Conservation (phyloP, 2,329 filamentous ascomycete genomes). For the Fusarium sp. region DNA sequence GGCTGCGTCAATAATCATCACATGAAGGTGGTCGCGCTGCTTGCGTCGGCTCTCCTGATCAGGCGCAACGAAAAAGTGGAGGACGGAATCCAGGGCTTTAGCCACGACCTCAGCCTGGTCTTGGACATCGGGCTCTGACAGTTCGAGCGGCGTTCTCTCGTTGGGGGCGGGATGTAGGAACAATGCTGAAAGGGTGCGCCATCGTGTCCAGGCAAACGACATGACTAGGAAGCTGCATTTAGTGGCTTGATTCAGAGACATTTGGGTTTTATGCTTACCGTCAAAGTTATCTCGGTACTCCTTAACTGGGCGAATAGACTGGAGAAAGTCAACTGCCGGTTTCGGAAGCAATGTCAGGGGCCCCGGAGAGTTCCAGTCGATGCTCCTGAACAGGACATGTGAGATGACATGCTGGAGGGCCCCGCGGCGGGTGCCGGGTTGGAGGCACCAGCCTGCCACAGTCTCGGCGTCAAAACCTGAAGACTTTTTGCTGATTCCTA, state of each 20-base stretch:
- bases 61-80: neutral
- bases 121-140: neutral
- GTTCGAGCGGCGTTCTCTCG: neutral
- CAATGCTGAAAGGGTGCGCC: slow-evolving; percentile 8
- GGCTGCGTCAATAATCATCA: neutral
- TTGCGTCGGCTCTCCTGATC: neutral
- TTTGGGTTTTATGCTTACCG: neutral
- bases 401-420: slow-evolving; percentile 2
- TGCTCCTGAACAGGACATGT: neutral
- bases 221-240: neutral
- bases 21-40: neutral
- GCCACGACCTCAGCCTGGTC: neutral
- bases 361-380: neutral
- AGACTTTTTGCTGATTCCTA: neutral
- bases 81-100: neutral
- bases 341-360: neutral
- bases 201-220: slow-evolving; percentile 3
- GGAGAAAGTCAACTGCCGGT: neutral
- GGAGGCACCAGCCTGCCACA: neutral
- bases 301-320: neutral
- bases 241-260: neutral
- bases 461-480: neutral
- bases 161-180: neutral
- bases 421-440: neutral
- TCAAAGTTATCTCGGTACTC: neutral